Evolutionary conservation across 2,329 filamentous ascomycete genomes (phyloP).

Genomic region (Biscogniauxia sp.): DNA sequence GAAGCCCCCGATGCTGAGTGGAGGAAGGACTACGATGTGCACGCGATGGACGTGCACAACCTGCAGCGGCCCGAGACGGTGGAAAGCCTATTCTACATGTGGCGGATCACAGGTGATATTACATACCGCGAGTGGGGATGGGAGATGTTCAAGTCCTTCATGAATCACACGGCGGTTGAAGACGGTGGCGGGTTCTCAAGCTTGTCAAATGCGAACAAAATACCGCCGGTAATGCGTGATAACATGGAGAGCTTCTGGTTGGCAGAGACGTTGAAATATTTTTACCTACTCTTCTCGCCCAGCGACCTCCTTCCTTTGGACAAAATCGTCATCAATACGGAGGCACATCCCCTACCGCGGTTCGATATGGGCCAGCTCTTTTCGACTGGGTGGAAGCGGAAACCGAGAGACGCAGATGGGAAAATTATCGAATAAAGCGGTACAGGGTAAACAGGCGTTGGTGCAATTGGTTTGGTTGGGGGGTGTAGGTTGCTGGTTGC

Average conservation of each 20-base stretch:
- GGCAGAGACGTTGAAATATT: constrained; percentile 95
- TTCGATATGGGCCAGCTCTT: constrained; percentile 80
- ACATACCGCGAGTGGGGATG: constrained; percentile 95
- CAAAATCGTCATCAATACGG: constrained; percentile 90
- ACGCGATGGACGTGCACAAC: constrained; percentile 84
- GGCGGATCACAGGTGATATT: constrained; percentile 88
- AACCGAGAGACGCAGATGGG: constrained; percentile 52
- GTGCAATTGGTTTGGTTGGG: constrained; percentile 1
- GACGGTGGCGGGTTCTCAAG: constrained; percentile 81
- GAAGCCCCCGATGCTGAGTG: constrained; percentile 58
- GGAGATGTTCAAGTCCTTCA: constrained; percentile 95
- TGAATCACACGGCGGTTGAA: constrained; percentile 77
- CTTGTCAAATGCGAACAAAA: constrained; percentile 67
- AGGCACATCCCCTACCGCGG: constrained; percentile 84
- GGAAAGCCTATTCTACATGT: constrained; percentile 98
- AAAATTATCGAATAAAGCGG: constrained; percentile 32
- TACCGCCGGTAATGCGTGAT: constrained; percentile 70
- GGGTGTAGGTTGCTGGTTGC: neutral
- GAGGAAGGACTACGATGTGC: constrained; percentile 77
- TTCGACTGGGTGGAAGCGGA: constrained; percentile 77
- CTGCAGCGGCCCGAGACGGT: constrained; percentile 93
- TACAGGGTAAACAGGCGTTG: constrained; percentile 1
- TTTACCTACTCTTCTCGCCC: constrained; percentile 90
- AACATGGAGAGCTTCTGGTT: constrained; percentile 99
- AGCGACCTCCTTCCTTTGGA: constrained; percentile 80